Evolutionary conservation across 2,329 filamentous ascomycete species (phyloP), one percentile per base, ranked within the genome.

Genomic region (Endocalyx cinctus): DNA sequence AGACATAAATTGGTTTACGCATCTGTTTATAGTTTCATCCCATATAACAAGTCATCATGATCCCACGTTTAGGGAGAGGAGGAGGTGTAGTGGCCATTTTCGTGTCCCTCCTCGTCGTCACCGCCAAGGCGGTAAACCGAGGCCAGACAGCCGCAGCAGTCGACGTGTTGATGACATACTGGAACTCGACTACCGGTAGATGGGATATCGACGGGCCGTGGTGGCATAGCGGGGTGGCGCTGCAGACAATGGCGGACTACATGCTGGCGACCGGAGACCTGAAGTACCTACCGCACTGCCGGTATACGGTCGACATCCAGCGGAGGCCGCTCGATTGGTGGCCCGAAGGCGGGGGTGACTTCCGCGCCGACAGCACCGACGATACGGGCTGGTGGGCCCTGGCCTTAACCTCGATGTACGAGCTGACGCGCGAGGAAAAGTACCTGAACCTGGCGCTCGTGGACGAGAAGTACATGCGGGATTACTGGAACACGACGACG

Each of bases 301-400:
- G 46, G 8, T 32, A 50, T 17, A 62, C 58, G 12, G 51, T 64
- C 31, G 31, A 57, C 2, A 44, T 39, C n/a, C 61, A 64, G 34
- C 46, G 52, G 8, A 50, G 39, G 5, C 55, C 58, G 3, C 36
- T 63, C 5, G 27, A 39, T 1, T 59, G 57, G 53, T 63, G 59
- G 57, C 57, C 60, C 0, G 44, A 59, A 25, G 60, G 59, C 12
- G 51, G 43, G 11, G 62, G 62, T 14, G 45, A 57, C 25, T 65
- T 65, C 42, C 59, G 60, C 25, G 60, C 55, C 13, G 58, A 62
- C 33, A 59, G 55, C 33, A 64, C 62, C n/a, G 52, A 54, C 18
- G 70, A 73, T 42, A 66, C 67, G 42, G 60, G 67, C 12, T 73
- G 70, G 70, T 74, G 70, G 70, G 69, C 62, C 6, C 57, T 72